Percentiles rank a stretch among this genome's conserved stretches.
Evolutionary conservation across 1,284 basidiomycete species (phyloP).

Genomic region (Veloporphyrellus conicus): DNA sequence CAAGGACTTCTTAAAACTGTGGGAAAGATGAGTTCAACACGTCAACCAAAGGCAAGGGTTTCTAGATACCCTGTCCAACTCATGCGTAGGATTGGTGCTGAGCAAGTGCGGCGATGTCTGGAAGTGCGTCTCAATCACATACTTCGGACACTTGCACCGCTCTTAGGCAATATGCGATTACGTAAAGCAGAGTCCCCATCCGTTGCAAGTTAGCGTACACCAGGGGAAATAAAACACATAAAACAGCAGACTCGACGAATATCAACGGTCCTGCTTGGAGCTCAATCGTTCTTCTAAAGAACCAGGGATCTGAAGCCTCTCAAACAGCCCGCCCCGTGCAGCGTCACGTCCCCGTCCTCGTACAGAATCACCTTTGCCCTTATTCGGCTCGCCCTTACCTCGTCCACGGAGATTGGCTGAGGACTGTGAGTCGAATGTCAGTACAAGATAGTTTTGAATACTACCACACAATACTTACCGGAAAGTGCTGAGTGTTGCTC

Average conservation of each 20-base stretch:
- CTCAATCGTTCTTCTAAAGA: slow-evolving; percentile 21
- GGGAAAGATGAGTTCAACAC: slow-evolving; percentile 5
- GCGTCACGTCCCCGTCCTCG: slow-evolving; percentile 24
- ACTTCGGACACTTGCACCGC: background rate
- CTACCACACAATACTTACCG: slow-evolving; percentile 15
- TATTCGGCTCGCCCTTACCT: slow-evolving; percentile 18
- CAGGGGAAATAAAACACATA: background rate
- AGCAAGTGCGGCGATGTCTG: background rate
- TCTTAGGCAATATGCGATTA: slow-evolving; percentile 11
- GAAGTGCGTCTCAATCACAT: background rate
- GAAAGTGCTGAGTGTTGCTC: slow-evolving; percentile 15
- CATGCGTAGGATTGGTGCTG: slow-evolving; percentile 28
- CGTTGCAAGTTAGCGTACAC: slow-evolving; percentile 3
- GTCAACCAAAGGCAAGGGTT: background rate
- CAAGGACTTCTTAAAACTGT: slow-evolving; percentile 90
- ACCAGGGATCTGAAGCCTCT: slow-evolving; percentile 17
- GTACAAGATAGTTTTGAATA: background rate
- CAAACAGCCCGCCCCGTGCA: slow-evolving; percentile 20
- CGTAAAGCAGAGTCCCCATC: slow-evolving; percentile 9
- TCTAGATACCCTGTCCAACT: slow-evolving; percentile 47
- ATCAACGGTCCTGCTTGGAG: background rate
- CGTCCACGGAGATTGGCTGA: slow-evolving; percentile 20
- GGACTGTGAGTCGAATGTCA: slow-evolving; percentile 10
- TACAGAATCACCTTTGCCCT: slow-evolving; percentile 19
- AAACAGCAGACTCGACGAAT: background rate